Evolutionary conservation across 805 yeast genomes (phyloP).

Genomic region (Metschnikowia arizonensis): DNA sequence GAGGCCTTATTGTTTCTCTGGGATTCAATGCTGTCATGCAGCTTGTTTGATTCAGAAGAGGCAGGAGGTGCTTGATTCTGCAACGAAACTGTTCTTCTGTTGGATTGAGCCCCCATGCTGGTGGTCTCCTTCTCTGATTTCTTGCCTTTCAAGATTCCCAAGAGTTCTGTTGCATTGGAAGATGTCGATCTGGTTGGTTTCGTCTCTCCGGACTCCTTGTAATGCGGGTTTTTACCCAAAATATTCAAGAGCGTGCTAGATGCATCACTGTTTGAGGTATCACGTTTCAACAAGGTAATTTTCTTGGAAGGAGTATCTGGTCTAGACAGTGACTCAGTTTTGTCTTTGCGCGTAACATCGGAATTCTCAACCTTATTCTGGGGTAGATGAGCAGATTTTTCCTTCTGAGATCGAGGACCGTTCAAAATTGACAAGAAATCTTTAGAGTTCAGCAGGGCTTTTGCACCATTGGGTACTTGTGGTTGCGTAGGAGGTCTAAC

Average conservation of each 20-base stretch:
- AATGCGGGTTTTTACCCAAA: slow-evolving; percentile 13
- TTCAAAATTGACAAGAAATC: slow-evolving; percentile 13
- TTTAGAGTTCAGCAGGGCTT: slow-evolving; percentile 1
- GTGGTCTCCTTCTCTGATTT: neutral
- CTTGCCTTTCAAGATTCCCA: slow-evolving; percentile 17
- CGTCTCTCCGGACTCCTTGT: slow-evolving; percentile 6
- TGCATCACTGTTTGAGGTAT: slow-evolving; percentile 10
- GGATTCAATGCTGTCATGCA: neutral
- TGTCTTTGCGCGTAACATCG: neutral
- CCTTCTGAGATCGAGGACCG: neutral
- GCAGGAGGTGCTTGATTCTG: neutral
- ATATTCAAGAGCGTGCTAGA: slow-evolving; percentile 16
- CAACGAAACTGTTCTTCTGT: neutral
- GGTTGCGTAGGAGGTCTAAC: neutral
- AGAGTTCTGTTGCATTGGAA: slow-evolving; percentile 14
- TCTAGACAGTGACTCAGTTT: neutral
- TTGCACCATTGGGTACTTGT: neutral
- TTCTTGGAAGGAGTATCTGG: slow-evolving; percentile 15
- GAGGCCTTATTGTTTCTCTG: neutral
- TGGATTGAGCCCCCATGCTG: neutral
- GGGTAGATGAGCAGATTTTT: neutral
- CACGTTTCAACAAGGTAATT: slow-evolving; percentile 17
- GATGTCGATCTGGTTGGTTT: neutral
- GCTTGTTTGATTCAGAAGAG: neutral
- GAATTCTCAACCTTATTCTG: neutral